phyloP scores from a whole-genome alignment of 202 grass and related monocot species.

The Saccharum hybrid region DNA sequence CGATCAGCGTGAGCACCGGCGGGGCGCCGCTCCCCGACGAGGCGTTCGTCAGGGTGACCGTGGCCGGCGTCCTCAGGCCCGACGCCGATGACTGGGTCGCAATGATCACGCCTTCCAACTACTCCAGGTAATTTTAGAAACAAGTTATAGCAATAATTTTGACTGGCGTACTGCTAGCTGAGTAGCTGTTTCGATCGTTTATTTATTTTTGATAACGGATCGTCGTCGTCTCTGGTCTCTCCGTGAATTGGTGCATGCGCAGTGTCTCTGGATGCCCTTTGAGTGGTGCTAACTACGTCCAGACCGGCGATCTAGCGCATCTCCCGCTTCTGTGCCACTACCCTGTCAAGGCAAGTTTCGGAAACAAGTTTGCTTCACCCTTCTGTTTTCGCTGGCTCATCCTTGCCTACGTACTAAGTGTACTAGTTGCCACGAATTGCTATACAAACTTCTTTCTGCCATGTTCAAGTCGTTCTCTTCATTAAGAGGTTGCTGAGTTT shows the following conservation, averaged over 20 bases:
- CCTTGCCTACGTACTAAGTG: background rate
- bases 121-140: conserved; percentile 49
- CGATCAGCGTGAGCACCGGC: conserved; percentile 47
- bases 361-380: background rate
- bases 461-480: background rate
- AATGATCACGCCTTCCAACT: conserved; percentile 82
- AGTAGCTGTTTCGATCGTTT: background rate
- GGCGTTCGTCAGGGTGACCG: conserved; percentile 62
- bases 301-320: conserved; percentile 70
- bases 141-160: background rate
- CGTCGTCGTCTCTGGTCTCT: background rate
- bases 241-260: conserved; percentile 26
- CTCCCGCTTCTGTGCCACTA: conserved; percentile 91
- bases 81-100: conserved; percentile 63
- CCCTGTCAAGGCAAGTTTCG: conserved; percentile 74
- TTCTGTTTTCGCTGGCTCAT: background rate
- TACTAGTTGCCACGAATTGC: background rate
- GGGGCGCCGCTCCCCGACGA: conserved; percentile 57
- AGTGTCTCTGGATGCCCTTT: conserved; percentile 66
- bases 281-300: conserved; percentile 46
- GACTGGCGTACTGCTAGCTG: background rate
- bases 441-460: background rate
- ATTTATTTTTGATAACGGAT: background rate
- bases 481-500: conserved; percentile 25
- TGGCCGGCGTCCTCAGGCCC: conserved; percentile 57